A percentile compares a stretch with the other conserved stretches of the same genome.
Evolutionary conservation across 129 eudicot species (phyloP).

Genomic region (Ambrosia artemisiifolia): DNA sequence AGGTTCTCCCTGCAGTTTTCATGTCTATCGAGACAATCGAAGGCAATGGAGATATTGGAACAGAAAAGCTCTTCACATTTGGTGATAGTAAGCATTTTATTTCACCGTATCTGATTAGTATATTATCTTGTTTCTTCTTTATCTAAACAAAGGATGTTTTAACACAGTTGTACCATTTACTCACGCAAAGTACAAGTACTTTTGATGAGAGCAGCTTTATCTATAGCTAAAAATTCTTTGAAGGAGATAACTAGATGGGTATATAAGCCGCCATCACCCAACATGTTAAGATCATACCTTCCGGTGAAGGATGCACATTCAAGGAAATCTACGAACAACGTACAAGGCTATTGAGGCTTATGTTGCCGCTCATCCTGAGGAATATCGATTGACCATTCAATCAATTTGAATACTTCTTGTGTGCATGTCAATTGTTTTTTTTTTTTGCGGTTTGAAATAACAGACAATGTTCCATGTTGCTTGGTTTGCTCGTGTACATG

Average conservation of each 20-base stretch:
- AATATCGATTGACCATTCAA: not conserved
- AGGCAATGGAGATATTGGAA: too few species aligned
- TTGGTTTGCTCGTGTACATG: not conserved
- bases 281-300: slow-evolving; percentile 7
- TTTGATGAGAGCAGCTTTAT: too few species aligned
- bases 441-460: slow-evolving; percentile 13
- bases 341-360: slow-evolving; percentile 10
- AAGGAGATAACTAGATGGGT: too few species aligned
- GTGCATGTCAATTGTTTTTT: too few species aligned
- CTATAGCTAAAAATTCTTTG: too few species aligned
- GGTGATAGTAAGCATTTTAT: slow-evolving; percentile 33
- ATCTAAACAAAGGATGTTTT: not conserved
- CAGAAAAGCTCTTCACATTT: slow-evolving; percentile 31
- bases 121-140: not conserved
- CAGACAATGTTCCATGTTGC: not conserved
- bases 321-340: not conserved
- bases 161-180: slow-evolving; percentile 1
- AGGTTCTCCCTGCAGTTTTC: too few species aligned
- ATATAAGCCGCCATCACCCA: too few species aligned
- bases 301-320: slow-evolving; percentile 10
- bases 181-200: too few species aligned
- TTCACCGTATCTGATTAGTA: not conserved
- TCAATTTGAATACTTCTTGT: not conserved
- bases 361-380: slow-evolving; percentile 6
- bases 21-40: too few species aligned